Percentiles rank a stretch among this genome's conserved stretches.
phyloP scores from a whole-genome alignment of 2,329 filamentous ascomycete species.

The Chalaropsis ovoidea region DNA sequence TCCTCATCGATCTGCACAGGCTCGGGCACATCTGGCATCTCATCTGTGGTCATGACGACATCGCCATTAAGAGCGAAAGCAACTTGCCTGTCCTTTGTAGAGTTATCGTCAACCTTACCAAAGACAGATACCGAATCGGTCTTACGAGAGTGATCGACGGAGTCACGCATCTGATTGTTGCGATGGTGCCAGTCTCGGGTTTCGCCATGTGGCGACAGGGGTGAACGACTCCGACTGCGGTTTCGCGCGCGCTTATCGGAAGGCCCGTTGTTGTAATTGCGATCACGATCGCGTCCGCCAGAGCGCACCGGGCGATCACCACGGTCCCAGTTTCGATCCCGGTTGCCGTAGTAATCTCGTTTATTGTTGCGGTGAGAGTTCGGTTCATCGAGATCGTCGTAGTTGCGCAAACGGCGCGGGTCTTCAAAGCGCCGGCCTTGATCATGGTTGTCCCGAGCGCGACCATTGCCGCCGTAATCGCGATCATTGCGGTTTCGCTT shows the following conservation, averaged over 20 bases:
- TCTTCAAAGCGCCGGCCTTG: constrained; percentile 34
- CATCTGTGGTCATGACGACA: constrained; percentile 21
- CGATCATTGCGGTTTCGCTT: constrained; percentile 59
- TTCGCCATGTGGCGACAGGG: constrained; percentile 34
- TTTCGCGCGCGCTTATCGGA: constrained; percentile 47
- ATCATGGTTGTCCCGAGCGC: constrained; percentile 40
- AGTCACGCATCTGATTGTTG: constrained; percentile 28
- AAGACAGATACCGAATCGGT: constrained; percentile 16
- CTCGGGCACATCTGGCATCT: constrained; percentile 30
- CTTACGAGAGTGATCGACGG: constrained; percentile 40
- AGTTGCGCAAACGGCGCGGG: constrained; percentile 49
- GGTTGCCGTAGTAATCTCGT: constrained; percentile 46
- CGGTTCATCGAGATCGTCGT: constrained; percentile 48
- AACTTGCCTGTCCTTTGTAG: constrained; percentile 22
- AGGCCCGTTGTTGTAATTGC: constrained; percentile 38
- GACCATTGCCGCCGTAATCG: constrained; percentile 46
- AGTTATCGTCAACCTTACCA: constrained; percentile 43
- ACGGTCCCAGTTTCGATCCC: constrained; percentile 39
- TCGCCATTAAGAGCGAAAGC: constrained; percentile 20
- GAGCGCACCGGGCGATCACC: constrained; percentile 37
- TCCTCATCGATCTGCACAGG: constrained; percentile 64
- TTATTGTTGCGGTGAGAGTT: constrained; percentile 32
- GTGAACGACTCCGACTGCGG: constrained; percentile 40
- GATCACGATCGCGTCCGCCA: constrained; percentile 43
- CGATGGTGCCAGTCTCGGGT: constrained; percentile 31